These are phyloP conservation scores for Boletales sp. DNA, from an alignment of 768 basidiomycete species.

Conservation along the genomic window DNA sequence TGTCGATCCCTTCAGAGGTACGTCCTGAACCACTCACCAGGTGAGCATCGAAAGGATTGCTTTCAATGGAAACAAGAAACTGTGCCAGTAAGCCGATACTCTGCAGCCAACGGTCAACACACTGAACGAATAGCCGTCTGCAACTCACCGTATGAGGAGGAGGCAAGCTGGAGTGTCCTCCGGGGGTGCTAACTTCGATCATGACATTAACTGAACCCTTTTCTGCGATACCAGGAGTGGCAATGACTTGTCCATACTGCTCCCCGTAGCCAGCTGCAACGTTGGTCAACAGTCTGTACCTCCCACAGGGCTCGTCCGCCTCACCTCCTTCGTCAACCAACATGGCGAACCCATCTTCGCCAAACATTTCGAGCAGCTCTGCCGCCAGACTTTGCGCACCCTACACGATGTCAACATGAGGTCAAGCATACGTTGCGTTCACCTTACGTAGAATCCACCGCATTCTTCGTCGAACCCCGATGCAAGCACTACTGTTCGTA, in stretches of 20 bases:
- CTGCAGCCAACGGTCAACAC: constrained; percentile 34
- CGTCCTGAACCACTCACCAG: constrained; percentile 39
- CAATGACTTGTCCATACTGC: constrained; percentile 51
- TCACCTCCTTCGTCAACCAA: constrained; percentile 87
- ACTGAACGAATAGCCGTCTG: not conserved
- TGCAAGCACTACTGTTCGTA: constrained; percentile 56
- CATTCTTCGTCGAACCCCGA: constrained; percentile 81
- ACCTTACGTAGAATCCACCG: constrained; percentile 43
- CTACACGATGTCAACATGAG: constrained; percentile 27
- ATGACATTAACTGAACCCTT: constrained; percentile 66
- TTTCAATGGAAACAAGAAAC: constrained; percentile 65
- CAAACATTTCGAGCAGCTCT: constrained; percentile 58
- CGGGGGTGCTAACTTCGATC: constrained; percentile 63
- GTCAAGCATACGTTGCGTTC: not conserved
- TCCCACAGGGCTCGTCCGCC: constrained; percentile 10
- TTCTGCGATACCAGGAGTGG: constrained; percentile 64
- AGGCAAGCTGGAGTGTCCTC: constrained; percentile 86
- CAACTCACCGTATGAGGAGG: constrained; percentile 67
- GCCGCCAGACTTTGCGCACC: constrained; percentile 50
- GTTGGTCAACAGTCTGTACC: not conserved
- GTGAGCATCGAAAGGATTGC: constrained; percentile 50
- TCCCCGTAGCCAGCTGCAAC: constrained; percentile 47
- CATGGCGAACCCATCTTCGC: constrained; percentile 67
- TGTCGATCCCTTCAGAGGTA: not conserved
- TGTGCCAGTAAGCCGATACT: constrained; percentile 79